A percentile compares a stretch with the other conserved stretches of the same genome.
These are phyloP conservation scores for Serendipita sp. DNA, from an alignment of 768 basidiomycete species.

Conservation along the genomic window DNA sequence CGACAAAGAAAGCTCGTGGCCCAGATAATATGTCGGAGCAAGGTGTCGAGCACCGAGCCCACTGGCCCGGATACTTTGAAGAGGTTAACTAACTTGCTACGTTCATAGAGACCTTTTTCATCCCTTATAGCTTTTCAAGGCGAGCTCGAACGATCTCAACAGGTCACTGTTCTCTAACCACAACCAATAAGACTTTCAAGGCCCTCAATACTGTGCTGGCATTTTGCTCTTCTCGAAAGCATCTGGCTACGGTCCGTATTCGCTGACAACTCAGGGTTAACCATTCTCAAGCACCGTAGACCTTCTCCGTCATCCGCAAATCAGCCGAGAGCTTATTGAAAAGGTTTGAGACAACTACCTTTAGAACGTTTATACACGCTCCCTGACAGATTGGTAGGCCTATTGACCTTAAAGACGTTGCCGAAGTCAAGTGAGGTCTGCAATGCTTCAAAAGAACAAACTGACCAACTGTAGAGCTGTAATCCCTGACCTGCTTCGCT, in stretches of 20 bases:
- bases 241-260: slow-evolving; percentile 36
- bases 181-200: slow-evolving; percentile 22
- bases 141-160: background rate
- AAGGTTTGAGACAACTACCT: slow-evolving; percentile 28
- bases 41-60: background rate
- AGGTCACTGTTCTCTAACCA: background rate
- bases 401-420: slow-evolving; percentile 57
- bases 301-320: slow-evolving; percentile 53
- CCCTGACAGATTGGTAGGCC: slow-evolving; percentile 32
- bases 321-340: slow-evolving; percentile 73
- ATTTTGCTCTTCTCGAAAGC: slow-evolving; percentile 67
- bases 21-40: too few relatives aligned
- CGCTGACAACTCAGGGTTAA: background rate
- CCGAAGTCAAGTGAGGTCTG: slow-evolving; percentile 56
- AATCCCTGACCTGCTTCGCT: slow-evolving; percentile 64
- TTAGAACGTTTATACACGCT: background rate
- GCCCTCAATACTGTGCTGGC: slow-evolving; percentile 80
- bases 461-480: slow-evolving; percentile 37
- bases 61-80: background rate
- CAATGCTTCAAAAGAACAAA: background rate
- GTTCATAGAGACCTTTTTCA: background rate
- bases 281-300: slow-evolving; percentile 16
- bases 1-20: too few relatives aligned
- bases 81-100: background rate
- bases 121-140: background rate